phyloP scores from a whole-genome alignment of 805 yeast genomes.

The Kazachstania taianensis region DNA sequence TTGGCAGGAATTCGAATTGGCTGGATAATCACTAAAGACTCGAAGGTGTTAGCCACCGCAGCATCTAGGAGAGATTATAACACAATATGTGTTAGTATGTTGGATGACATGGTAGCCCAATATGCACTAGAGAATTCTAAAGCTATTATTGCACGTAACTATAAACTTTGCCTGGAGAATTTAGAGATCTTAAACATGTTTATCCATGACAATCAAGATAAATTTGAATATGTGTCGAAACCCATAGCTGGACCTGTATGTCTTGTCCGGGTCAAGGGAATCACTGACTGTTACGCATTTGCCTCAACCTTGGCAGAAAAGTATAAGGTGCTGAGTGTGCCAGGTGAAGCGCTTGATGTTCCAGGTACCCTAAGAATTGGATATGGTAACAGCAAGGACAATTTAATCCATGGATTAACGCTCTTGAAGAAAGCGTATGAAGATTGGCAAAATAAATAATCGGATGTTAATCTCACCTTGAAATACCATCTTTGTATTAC shows the following conservation, averaged over 20 bases:
- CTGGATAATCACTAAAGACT: constrained; percentile 37
- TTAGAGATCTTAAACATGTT: constrained; percentile 30
- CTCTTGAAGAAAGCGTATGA: constrained; percentile 15
- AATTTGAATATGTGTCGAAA: constrained; percentile 29
- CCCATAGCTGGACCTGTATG: constrained; percentile 43
- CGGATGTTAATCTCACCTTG: too few relatives aligned
- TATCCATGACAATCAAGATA: constrained; percentile 26
- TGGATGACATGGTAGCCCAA: constrained; percentile 39
- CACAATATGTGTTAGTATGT: constrained; percentile 38
- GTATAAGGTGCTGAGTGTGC: constrained; percentile 33
- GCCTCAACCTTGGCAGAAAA: constrained; percentile 30
- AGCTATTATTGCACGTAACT: constrained; percentile 32
- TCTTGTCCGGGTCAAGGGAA: constrained; percentile 30
- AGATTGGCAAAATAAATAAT: too few relatives aligned
- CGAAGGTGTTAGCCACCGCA: constrained; percentile 25
- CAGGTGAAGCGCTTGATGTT: constrained; percentile 38
- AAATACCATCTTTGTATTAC: too few relatives aligned
- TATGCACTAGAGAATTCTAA: constrained; percentile 33
- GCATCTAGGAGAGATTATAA: constrained; percentile 39
- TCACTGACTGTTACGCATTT: constrained; percentile 27
- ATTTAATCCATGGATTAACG: constrained; percentile 30
- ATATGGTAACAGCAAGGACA: constrained; percentile 34
- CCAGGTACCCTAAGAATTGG: constrained; percentile 40
- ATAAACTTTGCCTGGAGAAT: constrained; percentile 32
- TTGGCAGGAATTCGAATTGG: constrained; percentile 46